phyloP scores from a whole-genome alignment of 129 eudicot genomes.

The Chrysanthemum makinoi region DNA sequence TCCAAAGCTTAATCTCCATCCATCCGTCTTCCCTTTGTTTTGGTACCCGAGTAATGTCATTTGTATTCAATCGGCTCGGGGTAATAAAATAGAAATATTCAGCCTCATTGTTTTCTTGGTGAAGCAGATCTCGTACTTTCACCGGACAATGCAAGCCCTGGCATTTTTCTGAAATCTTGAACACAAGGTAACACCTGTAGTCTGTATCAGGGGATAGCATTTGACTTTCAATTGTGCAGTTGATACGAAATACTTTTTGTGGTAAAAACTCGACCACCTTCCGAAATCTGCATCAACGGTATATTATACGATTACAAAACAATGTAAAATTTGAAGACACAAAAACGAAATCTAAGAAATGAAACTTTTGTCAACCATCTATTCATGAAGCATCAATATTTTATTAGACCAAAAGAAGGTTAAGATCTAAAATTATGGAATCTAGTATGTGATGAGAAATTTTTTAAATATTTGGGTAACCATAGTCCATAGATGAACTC shows the following conservation, averaged over 20 bases:
- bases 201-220: neutral
- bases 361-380: no score
- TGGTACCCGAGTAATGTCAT: neutral
- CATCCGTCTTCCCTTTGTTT: constrained; percentile 4
- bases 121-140: neutral
- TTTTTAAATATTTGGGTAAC: no score
- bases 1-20: neutral
- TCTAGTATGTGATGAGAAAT: no score
- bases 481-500: no score
- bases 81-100: neutral
- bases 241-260: neutral
- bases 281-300: neutral
- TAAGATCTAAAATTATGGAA: no score
- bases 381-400: no score
- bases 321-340: neutral
- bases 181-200: neutral
- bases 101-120: neutral
- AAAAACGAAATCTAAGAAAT: no score
- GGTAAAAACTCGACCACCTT: neutral
- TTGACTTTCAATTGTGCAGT: neutral
- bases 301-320: neutral
- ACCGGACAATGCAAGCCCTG: neutral
- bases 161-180: neutral
- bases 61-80: neutral
- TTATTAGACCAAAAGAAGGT: no score